Percentiles rank a stretch among this genome's conserved stretches.
phyloP scores from a whole-genome alignment of 2,329 filamentous ascomycete species.

The Aspergillus ruber region DNA sequence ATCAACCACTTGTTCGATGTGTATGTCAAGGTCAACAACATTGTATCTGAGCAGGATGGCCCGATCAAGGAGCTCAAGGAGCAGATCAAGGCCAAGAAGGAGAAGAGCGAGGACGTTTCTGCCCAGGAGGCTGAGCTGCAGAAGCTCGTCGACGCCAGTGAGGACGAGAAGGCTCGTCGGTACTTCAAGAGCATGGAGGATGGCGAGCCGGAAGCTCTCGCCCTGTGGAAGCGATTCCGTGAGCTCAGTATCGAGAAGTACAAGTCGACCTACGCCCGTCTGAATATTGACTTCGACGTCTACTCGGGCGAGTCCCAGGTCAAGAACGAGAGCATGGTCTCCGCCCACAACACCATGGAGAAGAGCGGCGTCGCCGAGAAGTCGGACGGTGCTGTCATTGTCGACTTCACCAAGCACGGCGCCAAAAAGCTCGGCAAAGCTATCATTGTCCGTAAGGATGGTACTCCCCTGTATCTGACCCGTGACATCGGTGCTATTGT shows the following conservation, averaged over 20 bases:
- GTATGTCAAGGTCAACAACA: conserved; percentile 58
- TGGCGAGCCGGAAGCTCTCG: conserved; percentile 52
- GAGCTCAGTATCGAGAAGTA: conserved; percentile 60
- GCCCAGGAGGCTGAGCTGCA: conserved; percentile 45
- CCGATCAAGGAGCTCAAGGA: conserved; percentile 51
- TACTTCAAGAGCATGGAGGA: conserved; percentile 66
- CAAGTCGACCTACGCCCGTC: conserved; percentile 56
- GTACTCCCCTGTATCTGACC: conserved; percentile 62
- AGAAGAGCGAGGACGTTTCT: conserved; percentile 43
- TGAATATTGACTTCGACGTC: conserved; percentile 60
- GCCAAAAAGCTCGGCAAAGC: conserved; percentile 63
- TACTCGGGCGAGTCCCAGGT: conserved; percentile 66
- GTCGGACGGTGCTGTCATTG: conserved; percentile 60
- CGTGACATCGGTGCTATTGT: conserved; percentile 62
- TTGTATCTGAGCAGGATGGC: conserved; percentile 51
- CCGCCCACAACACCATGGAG: conserved; percentile 53
- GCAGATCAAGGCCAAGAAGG: conserved; percentile 42
- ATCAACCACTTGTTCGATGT: conserved; percentile 62
- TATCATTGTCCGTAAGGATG: conserved; percentile 60
- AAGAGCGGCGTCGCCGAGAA: conserved; percentile 57
- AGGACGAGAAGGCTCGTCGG: conserved; percentile 55
- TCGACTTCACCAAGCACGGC: conserved; percentile 63
- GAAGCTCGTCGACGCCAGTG: conserved; percentile 45
- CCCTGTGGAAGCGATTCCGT: conserved; percentile 58
- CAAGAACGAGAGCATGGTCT: conserved; percentile 55